Conservation (phyloP, 768 basidiomycete species). For the Hemileccinum rubropunctum region DNA sequence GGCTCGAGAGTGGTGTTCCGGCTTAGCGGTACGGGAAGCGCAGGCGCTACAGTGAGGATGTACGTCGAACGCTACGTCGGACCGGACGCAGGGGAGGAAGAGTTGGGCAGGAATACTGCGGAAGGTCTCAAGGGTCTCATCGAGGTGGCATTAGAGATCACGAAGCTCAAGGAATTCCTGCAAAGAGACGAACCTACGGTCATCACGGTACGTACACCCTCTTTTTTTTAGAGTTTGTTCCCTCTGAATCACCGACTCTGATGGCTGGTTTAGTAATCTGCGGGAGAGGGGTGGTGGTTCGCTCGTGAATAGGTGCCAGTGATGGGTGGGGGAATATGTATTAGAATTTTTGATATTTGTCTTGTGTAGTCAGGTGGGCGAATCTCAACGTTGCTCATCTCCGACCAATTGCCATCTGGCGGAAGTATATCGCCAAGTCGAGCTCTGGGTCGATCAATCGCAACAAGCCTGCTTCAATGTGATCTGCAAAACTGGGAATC, state of each 20-base stretch:
- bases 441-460: background rate
- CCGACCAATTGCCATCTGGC: constrained; percentile 5
- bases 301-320: no score
- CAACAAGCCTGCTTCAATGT: background rate
- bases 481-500: no score
- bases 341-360: constrained; percentile 11
- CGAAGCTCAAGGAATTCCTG: constrained; percentile 83
- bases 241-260: constrained; percentile 6
- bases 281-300: no score
- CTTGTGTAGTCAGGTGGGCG: background rate
- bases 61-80: constrained; percentile 93
- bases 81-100: constrained; percentile 62
- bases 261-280: constrained; percentile 16
- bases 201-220: constrained; percentile 70
- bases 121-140: constrained; percentile 94
- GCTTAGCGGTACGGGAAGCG: constrained; percentile 92
- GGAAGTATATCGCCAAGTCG: background rate
- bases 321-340: background rate
- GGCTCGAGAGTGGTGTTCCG: constrained; percentile 95
- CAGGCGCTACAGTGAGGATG: constrained; percentile 94
- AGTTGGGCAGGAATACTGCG: constrained; percentile 71
- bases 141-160: constrained; percentile 86
- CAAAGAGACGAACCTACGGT: constrained; percentile 91
- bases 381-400: constrained; percentile 4
- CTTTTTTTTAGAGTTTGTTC: background rate